These are phyloP conservation scores for Ramularia endophylla DNA, from an alignment of 2,329 filamentous ascomycete species.

Conservation along the genomic window DNA sequence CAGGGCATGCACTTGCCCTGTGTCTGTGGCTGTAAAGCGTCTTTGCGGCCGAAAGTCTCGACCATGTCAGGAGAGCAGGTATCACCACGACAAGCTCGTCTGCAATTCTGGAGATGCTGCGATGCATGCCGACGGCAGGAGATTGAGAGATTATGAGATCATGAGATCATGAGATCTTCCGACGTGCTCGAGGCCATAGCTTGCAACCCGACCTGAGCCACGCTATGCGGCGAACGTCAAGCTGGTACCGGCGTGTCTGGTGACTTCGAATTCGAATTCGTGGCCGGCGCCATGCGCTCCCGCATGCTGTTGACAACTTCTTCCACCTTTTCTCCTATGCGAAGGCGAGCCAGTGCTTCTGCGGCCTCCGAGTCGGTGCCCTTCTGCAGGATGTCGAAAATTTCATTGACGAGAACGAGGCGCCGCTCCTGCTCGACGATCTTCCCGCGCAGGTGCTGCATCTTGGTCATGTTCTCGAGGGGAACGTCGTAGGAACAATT, in stretches of 20 bases:
- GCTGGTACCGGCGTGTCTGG: background rate
- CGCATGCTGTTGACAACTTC: conserved; percentile 2
- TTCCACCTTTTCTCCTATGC: conserved; percentile 17
- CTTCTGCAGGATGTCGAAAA: conserved; percentile 15
- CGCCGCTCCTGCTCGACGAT: conserved; percentile 11
- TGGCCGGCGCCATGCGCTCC: background rate
- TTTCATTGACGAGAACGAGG: conserved; percentile 8
- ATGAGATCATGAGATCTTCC: too few species aligned
- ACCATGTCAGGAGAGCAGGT: too few species aligned
- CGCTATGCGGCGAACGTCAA: too few species aligned
- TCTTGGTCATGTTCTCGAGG: conserved; percentile 17
- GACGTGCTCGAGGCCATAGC: too few species aligned
- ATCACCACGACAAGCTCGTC: too few species aligned
- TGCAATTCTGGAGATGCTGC: too few species aligned
- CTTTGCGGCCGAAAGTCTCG: too few species aligned
- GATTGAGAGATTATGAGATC: too few species aligned
- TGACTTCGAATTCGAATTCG: background rate
- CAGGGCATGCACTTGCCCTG: too few species aligned
- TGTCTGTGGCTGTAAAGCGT: too few species aligned
- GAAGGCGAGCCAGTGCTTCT: conserved; percentile 18
- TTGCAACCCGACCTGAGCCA: too few species aligned
- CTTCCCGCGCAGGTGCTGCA: conserved; percentile 17
- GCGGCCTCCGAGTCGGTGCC: conserved; percentile 18
- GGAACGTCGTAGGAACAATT: conserved; percentile 19
- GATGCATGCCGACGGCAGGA: too few species aligned